A percentile compares a stretch with the other conserved stretches of the same genome.
Conservation (phyloP, 805 yeast species). For the Starmerella floris region DNA sequence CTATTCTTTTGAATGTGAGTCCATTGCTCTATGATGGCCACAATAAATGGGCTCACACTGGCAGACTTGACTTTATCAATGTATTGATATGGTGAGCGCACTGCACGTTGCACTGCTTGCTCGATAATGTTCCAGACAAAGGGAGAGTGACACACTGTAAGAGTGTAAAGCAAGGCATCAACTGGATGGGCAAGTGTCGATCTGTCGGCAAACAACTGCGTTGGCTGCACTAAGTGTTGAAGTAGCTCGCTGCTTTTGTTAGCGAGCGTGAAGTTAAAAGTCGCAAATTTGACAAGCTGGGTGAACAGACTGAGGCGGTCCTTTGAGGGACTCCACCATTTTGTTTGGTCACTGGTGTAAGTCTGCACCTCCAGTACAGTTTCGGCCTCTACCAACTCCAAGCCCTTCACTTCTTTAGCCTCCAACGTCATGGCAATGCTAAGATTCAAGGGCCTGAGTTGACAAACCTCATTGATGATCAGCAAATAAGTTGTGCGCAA, state of each 20-base stretch:
- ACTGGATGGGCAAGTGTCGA: slow-evolving; percentile 40
- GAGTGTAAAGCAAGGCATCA: slow-evolving; percentile 40
- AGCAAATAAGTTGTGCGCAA: slow-evolving; percentile 12
- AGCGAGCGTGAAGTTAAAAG: slow-evolving; percentile 25
- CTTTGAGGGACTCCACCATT: slow-evolving; percentile 62
- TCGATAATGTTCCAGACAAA: slow-evolving; percentile 53
- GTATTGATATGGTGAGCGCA: slow-evolving; percentile 71
- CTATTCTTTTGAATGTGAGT: not conserved
- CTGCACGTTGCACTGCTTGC: slow-evolving; percentile 58
- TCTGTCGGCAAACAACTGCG: slow-evolving; percentile 38
- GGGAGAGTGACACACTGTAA: slow-evolving; percentile 24
- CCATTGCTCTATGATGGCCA: slow-evolving; percentile 49
- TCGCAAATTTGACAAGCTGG: slow-evolving; percentile 43
- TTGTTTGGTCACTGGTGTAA: slow-evolving; percentile 38
- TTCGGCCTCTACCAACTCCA: slow-evolving; percentile 21
- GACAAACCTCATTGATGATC: slow-evolving; percentile 10
- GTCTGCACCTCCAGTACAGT: slow-evolving; percentile 50
- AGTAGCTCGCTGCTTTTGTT: slow-evolving; percentile 40
- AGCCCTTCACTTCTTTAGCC: slow-evolving; percentile 14
- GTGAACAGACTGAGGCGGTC: slow-evolving; percentile 52
- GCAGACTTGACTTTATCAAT: slow-evolving; percentile 41
- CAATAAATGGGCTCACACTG: slow-evolving; percentile 41
- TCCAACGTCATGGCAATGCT: slow-evolving; percentile 9
- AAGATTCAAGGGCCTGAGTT: slow-evolving; percentile 6
- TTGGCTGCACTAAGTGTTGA: slow-evolving; percentile 36